Evolutionary conservation across 169 alveolate species (phyloP).

Genomic region (Plasmodium gonderi): DNA sequence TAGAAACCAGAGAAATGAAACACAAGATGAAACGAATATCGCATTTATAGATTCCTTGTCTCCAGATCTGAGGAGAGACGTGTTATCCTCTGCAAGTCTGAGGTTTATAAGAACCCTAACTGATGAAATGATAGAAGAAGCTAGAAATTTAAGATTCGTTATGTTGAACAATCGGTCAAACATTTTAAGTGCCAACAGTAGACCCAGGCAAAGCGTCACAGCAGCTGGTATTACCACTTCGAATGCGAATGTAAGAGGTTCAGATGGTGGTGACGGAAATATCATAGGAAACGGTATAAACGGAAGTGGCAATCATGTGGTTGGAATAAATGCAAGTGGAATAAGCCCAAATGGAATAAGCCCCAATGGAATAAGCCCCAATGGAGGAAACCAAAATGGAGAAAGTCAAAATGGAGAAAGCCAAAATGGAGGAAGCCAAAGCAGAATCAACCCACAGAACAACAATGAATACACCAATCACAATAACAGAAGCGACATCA

Average conservation of each 20-base stretch:
- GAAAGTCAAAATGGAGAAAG: not conserved
- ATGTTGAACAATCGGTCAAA: conserved; percentile 18
- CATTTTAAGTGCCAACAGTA: conserved; percentile 1
- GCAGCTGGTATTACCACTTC: not conserved
- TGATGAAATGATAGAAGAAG: conserved; percentile 84
- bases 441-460: too few relatives aligned
- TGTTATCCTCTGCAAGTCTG: conserved; percentile 81
- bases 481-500: not conserved
- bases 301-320: not conserved
- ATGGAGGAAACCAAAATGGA: not conserved
- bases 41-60: conserved; percentile 84
- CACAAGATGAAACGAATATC: conserved; percentile 82
- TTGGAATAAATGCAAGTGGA: not conserved
- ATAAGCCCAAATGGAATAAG: not conserved
- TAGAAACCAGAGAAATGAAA: conserved; percentile 37
- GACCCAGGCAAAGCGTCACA: not conserved
- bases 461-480: not conserved
- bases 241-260: not conserved
- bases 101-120: conserved; percentile 83
- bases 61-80: conserved; percentile 86
- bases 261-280: not conserved
- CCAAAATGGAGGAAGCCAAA: not conserved
- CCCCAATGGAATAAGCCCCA: not conserved
- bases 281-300: not conserved
- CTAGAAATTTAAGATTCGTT: conserved; percentile 76